Evolutionary conservation across 2,329 filamentous ascomycete species (phyloP).

Genomic region (Torrubiella hemipterigena): DNA sequence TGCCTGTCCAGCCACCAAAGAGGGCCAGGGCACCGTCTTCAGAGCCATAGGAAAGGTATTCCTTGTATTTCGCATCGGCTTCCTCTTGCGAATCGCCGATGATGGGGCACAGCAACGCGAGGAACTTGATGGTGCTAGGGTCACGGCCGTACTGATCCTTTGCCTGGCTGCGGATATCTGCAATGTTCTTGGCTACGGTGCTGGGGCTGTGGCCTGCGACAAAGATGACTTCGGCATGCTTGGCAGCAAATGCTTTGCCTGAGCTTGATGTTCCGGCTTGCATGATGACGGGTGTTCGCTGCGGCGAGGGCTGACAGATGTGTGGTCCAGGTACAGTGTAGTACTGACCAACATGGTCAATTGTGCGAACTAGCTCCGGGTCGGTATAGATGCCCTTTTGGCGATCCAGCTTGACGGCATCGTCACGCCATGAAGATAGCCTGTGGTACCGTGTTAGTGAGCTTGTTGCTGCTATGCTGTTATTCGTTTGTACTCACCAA

Average conservation of each 20-base stretch:
- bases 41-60: constrained; percentile 42
- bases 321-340: constrained; percentile 48
- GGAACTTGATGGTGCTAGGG: constrained; percentile 44
- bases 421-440: constrained; percentile 43
- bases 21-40: constrained; percentile 51
- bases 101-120: constrained; percentile 46
- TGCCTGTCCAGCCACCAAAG: constrained; percentile 57
- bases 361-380: constrained; percentile 40
- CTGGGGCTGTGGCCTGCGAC: constrained; percentile 44
- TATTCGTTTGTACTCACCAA: constrained; percentile 28
- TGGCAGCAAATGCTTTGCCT: constrained; percentile 47
- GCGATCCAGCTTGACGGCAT: constrained; percentile 45
- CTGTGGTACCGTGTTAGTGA: constrained; percentile 7
- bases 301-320: constrained; percentile 48
- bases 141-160: constrained; percentile 36
- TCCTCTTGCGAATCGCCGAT: constrained; percentile 48
- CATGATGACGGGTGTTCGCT: constrained; percentile 51
- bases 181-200: constrained; percentile 41
- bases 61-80: constrained; percentile 35
- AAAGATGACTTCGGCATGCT: constrained; percentile 55
- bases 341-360: constrained; percentile 50
- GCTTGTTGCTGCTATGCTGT: background rate
- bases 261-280: constrained; percentile 52
- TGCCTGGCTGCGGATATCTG: constrained; percentile 42
- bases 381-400: constrained; percentile 34